phyloP scores from a whole-genome alignment of 371 early-diverging fungal species.

The Mortierella sp. region DNA sequence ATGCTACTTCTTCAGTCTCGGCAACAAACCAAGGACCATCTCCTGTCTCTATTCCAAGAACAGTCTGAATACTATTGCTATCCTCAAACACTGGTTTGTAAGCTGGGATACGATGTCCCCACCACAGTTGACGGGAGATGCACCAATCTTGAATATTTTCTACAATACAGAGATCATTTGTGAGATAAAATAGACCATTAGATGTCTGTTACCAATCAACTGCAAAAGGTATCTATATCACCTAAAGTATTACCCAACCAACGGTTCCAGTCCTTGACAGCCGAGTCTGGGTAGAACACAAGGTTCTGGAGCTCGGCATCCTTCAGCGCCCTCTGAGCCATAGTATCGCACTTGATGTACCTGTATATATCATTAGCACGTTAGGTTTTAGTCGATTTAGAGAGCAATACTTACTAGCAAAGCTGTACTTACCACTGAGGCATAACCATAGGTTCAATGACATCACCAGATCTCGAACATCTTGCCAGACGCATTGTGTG shows the following conservation, averaged over 20 bases:
- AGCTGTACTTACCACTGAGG: constrained; percentile 93
- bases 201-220: too few species aligned
- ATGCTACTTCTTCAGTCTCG: constrained; percentile 69
- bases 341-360: constrained; percentile 89
- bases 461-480: constrained; percentile 94
- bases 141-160: constrained; percentile 99
- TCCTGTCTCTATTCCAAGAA: constrained; percentile 14
- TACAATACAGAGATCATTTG: constrained; percentile 1
- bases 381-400: background rate
- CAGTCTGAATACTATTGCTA: background rate
- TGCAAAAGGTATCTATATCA: background rate
- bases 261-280: constrained; percentile 89
- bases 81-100: constrained; percentile 79
- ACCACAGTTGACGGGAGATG: constrained; percentile 99
- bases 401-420: background rate
- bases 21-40: constrained; percentile 80
- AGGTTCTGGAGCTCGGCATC: constrained; percentile 82
- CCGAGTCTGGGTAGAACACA: constrained; percentile 84
- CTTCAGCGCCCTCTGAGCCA: constrained; percentile 81
- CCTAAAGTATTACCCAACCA: constrained; percentile 85
- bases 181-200: background rate
- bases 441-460: constrained; percentile 97
- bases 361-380: constrained; percentile 31
- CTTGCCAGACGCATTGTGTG: constrained; percentile 91
- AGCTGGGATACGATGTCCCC: constrained; percentile 99